Conservation (phyloP, 768 basidiomycete species). For the Psilocybe tampanensis region DNA sequence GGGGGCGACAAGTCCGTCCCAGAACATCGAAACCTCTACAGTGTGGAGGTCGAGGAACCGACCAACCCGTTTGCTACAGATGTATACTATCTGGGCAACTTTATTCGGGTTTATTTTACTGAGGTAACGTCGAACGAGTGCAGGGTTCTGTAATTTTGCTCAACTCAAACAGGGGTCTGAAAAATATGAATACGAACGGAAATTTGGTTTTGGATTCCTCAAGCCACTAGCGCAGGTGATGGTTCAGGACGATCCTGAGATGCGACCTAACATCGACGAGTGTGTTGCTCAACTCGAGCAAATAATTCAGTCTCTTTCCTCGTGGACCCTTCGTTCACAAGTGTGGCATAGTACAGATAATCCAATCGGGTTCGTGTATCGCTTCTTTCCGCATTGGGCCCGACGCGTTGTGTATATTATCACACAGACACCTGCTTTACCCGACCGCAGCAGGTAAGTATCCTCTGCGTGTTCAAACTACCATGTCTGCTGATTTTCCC, state of each 20-base stretch:
- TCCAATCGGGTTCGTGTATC: background rate
- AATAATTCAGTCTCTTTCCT: slow-evolving; percentile 7
- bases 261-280: slow-evolving; percentile 38
- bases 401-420: slow-evolving; percentile 14
- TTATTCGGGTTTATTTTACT: slow-evolving; percentile 31
- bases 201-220: slow-evolving; percentile 32
- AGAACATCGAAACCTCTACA: slow-evolving; percentile 20
- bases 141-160: background rate
- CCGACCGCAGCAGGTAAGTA: background rate
- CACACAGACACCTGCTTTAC: slow-evolving; percentile 9
- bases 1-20: slow-evolving; percentile 47
- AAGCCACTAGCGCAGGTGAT: slow-evolving; percentile 33
- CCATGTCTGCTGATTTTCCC: too few relatives aligned
- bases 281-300: slow-evolving; percentile 32
- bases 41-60: slow-evolving; percentile 4
- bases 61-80: slow-evolving; percentile 45
- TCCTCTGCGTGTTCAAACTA: too few relatives aligned
- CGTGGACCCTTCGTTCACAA: slow-evolving; percentile 16
- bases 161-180: too few relatives aligned
- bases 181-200: too few relatives aligned
- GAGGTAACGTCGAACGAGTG: slow-evolving; percentile 21
- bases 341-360: slow-evolving; percentile 3
- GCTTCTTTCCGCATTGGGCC: slow-evolving; percentile 10
- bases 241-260: slow-evolving; percentile 35
- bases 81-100: slow-evolving; percentile 45